A percentile compares a stretch with the other conserved stretches of the same genome.
These are phyloP conservation scores for Lachnellula hyalina DNA, from an alignment of 2,329 filamentous ascomycete genomes.

Conservation along the genomic window DNA sequence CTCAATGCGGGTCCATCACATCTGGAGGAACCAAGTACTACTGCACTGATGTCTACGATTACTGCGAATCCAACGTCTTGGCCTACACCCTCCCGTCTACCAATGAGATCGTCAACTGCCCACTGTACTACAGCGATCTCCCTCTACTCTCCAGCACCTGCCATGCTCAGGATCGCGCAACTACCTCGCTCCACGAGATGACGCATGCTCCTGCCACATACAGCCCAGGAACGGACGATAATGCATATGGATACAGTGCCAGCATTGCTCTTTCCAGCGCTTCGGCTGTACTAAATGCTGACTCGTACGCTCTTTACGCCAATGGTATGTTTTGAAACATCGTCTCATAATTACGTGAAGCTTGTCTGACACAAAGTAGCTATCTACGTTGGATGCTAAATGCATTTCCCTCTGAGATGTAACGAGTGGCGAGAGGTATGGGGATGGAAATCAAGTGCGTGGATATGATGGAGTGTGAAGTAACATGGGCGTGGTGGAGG, in stretches of 20 bases:
- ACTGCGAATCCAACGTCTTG: constrained; percentile 46
- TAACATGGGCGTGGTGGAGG: too few relatives aligned
- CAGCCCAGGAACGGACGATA: constrained; percentile 52
- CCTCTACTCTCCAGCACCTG: constrained; percentile 45
- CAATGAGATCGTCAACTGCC: constrained; percentile 57
- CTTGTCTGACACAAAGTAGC: background rate
- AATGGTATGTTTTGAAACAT: constrained; percentile 37
- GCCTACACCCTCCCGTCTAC: constrained; percentile 55
- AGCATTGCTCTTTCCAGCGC: constrained; percentile 39
- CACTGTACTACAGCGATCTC: constrained; percentile 51
- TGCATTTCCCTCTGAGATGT: background rate
- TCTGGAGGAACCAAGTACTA: constrained; percentile 47
- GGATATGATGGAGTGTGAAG: too few relatives aligned
- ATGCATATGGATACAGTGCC: constrained; percentile 52
- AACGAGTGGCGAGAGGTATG: too few relatives aligned
- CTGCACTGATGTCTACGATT: constrained; percentile 52
- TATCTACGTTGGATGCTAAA: constrained; percentile 10
- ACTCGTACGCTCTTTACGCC: constrained; percentile 52
- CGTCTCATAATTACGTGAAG: background rate
- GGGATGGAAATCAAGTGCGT: too few relatives aligned
- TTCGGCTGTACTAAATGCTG: constrained; percentile 58
- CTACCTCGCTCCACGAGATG: constrained; percentile 59
- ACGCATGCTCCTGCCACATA: constrained; percentile 54
- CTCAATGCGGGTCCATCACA: constrained; percentile 48
- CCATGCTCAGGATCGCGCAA: constrained; percentile 61